These are phyloP conservation scores for Stromatinia cepivora DNA, from an alignment of 2,329 filamentous ascomycete genomes.

Conservation along the genomic window DNA sequence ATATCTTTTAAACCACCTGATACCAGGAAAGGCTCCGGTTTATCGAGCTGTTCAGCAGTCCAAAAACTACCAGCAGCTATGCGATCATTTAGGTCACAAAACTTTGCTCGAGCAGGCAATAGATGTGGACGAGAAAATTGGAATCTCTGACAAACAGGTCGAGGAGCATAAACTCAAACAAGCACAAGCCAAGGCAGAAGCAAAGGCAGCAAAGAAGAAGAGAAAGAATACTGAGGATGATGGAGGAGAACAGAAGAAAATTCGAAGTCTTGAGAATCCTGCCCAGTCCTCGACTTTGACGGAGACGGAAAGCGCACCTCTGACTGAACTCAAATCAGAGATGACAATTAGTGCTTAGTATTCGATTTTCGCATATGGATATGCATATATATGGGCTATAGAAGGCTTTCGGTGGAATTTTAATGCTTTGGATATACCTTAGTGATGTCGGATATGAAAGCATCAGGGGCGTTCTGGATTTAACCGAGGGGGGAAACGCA, in stretches of 20 bases:
- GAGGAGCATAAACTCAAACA: constrained; percentile 25
- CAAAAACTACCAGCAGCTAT: constrained; percentile 71
- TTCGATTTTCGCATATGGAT: background rate
- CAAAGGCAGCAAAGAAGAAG: constrained; percentile 16
- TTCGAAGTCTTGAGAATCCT: constrained; percentile 10
- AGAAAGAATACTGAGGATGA: constrained; percentile 13
- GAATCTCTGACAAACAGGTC: constrained; percentile 28
- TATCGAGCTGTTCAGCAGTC: constrained; percentile 62
- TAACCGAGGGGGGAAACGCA: constrained; percentile 6
- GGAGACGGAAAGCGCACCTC: background rate
- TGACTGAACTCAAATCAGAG: constrained; percentile 10
- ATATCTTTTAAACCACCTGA: constrained; percentile 79
- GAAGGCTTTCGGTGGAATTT: constrained; percentile 2
- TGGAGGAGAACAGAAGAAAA: constrained; percentile 16
- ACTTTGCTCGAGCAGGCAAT: constrained; percentile 64
- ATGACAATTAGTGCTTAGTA: constrained; percentile 16
- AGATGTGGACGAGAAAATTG: constrained; percentile 55
- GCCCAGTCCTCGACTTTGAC: background rate
- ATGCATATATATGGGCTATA: background rate
- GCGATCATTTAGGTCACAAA: constrained; percentile 63
- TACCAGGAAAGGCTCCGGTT: constrained; percentile 72
- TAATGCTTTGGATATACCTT: background rate
- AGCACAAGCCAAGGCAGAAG: constrained; percentile 27
- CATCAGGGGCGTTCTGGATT: constrained; percentile 12
- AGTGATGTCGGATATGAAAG: background rate